Evolutionary conservation across 495 filamentous ascomycete genomes (phyloP).

Genomic region (Sordaria brevicollis): DNA sequence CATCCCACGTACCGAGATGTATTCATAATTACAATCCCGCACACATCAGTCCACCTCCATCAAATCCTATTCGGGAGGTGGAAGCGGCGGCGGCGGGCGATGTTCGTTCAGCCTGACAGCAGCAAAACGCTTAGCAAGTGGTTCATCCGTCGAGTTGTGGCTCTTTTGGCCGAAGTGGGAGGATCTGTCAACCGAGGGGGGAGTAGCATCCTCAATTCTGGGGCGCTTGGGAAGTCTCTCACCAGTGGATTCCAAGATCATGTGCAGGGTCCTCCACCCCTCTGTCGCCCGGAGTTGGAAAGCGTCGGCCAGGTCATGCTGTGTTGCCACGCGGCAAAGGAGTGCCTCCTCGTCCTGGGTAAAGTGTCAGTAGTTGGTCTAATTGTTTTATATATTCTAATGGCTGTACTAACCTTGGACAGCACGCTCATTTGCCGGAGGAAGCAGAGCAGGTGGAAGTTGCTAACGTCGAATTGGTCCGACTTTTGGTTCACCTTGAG

Average conservation of each 20-base stretch:
- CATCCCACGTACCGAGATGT: too few species aligned
- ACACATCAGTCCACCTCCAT: neutral
- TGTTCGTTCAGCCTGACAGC: constrained; percentile 77
- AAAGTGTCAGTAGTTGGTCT: neutral
- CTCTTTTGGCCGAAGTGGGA: constrained; percentile 14
- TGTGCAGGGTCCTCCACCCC: constrained; percentile 87
- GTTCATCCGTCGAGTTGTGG: constrained; percentile 41
- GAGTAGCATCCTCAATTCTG: constrained; percentile 27
- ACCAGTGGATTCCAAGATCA: constrained; percentile 92
- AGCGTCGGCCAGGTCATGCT: constrained; percentile 65
- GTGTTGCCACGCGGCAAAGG: constrained; percentile 71
- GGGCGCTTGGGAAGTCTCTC: constrained; percentile 84
- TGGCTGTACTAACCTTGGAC: constrained; percentile 55
- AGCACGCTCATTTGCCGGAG: constrained; percentile 71
- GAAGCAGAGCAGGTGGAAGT: constrained; percentile 90
- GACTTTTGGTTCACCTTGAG: constrained; percentile 38
- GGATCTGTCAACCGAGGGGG: constrained; percentile 1
- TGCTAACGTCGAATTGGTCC: constrained; percentile 61
- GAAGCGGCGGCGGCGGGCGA: constrained; percentile 1
- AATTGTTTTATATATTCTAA: too few species aligned
- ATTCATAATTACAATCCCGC: too few species aligned
- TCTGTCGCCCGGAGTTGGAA: constrained; percentile 71
- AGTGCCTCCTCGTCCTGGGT: constrained; percentile 79
- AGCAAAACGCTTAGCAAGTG: constrained; percentile 98
- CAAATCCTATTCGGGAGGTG: neutral